A percentile compares a stretch with the other conserved stretches of the same genome.
phyloP scores from a whole-genome alignment of 495 filamentous ascomycete genomes.

The Aspergillus wentii region DNA sequence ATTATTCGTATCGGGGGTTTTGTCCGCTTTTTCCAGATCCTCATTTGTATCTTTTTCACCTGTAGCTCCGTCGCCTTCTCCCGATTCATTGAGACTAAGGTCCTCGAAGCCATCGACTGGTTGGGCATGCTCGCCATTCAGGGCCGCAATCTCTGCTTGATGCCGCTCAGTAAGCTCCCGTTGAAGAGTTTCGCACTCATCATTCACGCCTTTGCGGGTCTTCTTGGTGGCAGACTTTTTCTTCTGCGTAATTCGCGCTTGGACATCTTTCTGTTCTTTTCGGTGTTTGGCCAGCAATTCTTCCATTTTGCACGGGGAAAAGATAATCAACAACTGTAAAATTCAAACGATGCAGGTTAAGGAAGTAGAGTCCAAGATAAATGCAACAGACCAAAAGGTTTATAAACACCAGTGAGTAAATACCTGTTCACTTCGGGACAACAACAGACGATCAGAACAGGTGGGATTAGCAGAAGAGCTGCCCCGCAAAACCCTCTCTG shows the following conservation, averaged over 20 bases:
- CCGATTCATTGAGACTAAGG: slow-evolving; percentile 23
- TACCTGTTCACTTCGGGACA: too few species aligned
- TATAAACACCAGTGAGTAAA: too few species aligned
- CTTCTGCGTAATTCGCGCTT: slow-evolving; percentile 80
- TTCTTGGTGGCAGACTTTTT: slow-evolving; percentile 96
- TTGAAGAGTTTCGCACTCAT: slow-evolving; percentile 76
- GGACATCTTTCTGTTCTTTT: slow-evolving; percentile 84
- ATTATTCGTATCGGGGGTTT: slow-evolving; percentile 5
- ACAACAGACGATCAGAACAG: too few species aligned
- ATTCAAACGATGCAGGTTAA: too few species aligned
- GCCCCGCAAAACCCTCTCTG: slow-evolving; percentile 31
- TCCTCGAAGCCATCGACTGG: slow-evolving; percentile 23
- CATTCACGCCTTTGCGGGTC: slow-evolving; percentile 82
- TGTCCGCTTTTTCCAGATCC: slow-evolving; percentile 4
- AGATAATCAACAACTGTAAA: slow-evolving; percentile 5
- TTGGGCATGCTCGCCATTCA: slow-evolving; percentile 41
- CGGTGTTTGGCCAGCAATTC: slow-evolving; percentile 73
- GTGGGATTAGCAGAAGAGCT: too few species aligned
- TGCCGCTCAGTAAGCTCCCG: slow-evolving; percentile 63
- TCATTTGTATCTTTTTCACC: slow-evolving; percentile 6
- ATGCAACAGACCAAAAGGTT: too few species aligned
- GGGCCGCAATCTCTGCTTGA: slow-evolving; percentile 54
- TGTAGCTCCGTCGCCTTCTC: slow-evolving; percentile 12
- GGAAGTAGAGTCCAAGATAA: not conserved
- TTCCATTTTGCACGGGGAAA: slow-evolving; percentile 64